Evolutionary conservation across 768 basidiomycete species (phyloP), one percentile per base, ranked within the genome.

Genomic region (Hericium alpestre): DNA sequence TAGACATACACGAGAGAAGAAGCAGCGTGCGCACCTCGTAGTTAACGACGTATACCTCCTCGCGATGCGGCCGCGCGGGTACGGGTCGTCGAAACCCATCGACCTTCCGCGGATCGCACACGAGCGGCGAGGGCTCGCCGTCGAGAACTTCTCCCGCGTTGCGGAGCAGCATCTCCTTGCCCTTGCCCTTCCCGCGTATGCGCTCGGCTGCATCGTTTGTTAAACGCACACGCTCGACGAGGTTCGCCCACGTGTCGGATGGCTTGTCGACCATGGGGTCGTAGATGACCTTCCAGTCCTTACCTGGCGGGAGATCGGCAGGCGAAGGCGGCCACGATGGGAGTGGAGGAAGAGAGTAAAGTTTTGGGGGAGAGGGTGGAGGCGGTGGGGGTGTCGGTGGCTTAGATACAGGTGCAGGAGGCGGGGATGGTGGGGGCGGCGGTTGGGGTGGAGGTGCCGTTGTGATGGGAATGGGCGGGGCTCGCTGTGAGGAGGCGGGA

Each of bases 151-250:
- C 77, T 0, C 86, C 86, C 40, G 78, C 78, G 56, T 73, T 80
- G 43, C 86, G 66, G 3, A 71, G 63, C 54, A 86, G 65, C 38
- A 71, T 67, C 66, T 84, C 82, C 65, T 81, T 83, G 3, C 83
- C 84, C 61, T 83, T 83, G 6, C 75, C 78, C 65, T 86, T 87
- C 5, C 81, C 81, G 59, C 76, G 77, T 11, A 86, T 76, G 55
- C 85, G 72, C 51, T 51, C 49, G 12, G 20, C 25, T 8, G 23
- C 27, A 12, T 62, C 59, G 9, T 60, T 65, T 46, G 63, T 58
- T 56, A 64, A 60, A 15, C 74, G 72, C 20, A 76, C 66, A 62
- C 70, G 73, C 65, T 79, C 76, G 20, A 75, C 65, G 3, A 78
- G 67, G 11, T 71, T 71, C 51, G 73, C 66, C 51, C 71, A 69